These are phyloP conservation scores for Pisolithus albus DNA, from an alignment of 768 basidiomycete genomes.

Conservation along the genomic window DNA sequence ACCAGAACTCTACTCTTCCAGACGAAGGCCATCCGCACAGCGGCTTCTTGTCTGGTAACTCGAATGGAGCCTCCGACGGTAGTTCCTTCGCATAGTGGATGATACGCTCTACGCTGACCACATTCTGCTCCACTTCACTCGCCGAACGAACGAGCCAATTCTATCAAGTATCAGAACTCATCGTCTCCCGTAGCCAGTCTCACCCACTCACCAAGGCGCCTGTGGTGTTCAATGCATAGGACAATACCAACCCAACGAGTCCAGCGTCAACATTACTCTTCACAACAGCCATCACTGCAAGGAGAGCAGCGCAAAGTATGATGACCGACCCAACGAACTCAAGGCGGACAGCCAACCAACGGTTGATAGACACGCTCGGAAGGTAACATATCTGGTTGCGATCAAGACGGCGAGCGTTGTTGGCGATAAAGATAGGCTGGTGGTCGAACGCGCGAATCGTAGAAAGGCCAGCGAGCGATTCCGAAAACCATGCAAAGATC, in stretches of 20 bases:
- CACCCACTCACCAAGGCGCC: slow-evolving; percentile 57
- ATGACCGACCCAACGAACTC: slow-evolving; percentile 81
- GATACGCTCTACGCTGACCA: slow-evolving; percentile 85
- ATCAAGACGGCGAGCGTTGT: slow-evolving; percentile 72
- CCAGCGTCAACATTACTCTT: slow-evolving; percentile 81
- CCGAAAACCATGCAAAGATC: slow-evolving; percentile 86
- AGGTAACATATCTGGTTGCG: slow-evolving; percentile 78
- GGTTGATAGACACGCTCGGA: slow-evolving; percentile 66
- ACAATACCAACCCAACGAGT: slow-evolving; percentile 78
- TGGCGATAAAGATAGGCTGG: slow-evolving; percentile 56
- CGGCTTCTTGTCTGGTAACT: slow-evolving; percentile 55
- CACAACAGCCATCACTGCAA: slow-evolving; percentile 65
- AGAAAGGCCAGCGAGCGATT: slow-evolving; percentile 65
- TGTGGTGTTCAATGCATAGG: slow-evolving; percentile 79
- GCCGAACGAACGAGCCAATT: slow-evolving; percentile 80
- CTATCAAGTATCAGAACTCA: slow-evolving; percentile 26
- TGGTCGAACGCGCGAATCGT: slow-evolving; percentile 81
- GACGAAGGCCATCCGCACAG: slow-evolving; percentile 59
- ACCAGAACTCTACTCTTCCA: slow-evolving; percentile 72
- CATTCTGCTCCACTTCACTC: slow-evolving; percentile 86
- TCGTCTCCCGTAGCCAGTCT: not conserved
- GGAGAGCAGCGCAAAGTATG: slow-evolving; percentile 61
- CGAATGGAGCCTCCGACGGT: slow-evolving; percentile 65
- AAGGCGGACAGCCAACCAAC: slow-evolving; percentile 79
- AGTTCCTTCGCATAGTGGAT: slow-evolving; percentile 69